Percentiles rank a stretch among this genome's conserved stretches.
Conservation (phyloP, 768 basidiomycete genomes). For the Trichaptum fuscoviolaceum region DNA sequence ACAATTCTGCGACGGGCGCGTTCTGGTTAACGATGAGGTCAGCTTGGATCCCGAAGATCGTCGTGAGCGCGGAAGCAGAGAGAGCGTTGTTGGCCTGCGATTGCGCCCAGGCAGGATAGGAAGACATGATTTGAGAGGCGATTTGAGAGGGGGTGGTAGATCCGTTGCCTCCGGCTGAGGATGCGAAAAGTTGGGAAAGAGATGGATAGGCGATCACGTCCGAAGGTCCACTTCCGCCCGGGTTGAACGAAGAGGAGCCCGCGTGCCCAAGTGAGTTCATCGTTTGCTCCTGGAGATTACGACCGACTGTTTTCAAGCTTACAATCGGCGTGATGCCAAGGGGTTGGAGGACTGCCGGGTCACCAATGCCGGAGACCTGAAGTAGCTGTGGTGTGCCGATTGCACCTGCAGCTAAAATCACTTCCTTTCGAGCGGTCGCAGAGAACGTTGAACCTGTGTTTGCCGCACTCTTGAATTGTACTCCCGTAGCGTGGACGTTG, state of each 20-base stretch:
- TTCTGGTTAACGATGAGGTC: constrained; percentile 42
- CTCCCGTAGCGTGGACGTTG: constrained; percentile 35
- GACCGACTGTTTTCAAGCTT: constrained; percentile 45
- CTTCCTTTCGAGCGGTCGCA: constrained; percentile 41
- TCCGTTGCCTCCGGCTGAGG: constrained; percentile 15
- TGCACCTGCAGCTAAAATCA: constrained; percentile 50
- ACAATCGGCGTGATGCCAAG: constrained; percentile 44
- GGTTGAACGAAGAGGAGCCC: constrained; percentile 34
- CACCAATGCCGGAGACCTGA: constrained; percentile 55
- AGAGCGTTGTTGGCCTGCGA: constrained; percentile 37
- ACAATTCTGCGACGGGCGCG: constrained; percentile 43
- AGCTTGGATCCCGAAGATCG: constrained; percentile 42
- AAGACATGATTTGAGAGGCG: constrained; percentile 33
- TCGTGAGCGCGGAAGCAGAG: constrained; percentile 34
- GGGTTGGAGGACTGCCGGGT: constrained; percentile 36
- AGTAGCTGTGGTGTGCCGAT: constrained; percentile 45
- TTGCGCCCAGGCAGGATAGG: constrained; percentile 36
- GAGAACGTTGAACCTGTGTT: constrained; percentile 33
- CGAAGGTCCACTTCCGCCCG: constrained; percentile 38
- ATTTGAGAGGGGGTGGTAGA: constrained; percentile 16
- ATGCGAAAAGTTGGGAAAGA: constrained; percentile 41
- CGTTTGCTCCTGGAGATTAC: constrained; percentile 55
- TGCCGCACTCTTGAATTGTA: constrained; percentile 39
- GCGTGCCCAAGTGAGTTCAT: constrained; percentile 37
- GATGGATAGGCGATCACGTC: constrained; percentile 49